Evolutionary conservation across 2,329 filamentous ascomycete genomes (phyloP).

Genomic region (Beauveria rudraprayagi): DNA sequence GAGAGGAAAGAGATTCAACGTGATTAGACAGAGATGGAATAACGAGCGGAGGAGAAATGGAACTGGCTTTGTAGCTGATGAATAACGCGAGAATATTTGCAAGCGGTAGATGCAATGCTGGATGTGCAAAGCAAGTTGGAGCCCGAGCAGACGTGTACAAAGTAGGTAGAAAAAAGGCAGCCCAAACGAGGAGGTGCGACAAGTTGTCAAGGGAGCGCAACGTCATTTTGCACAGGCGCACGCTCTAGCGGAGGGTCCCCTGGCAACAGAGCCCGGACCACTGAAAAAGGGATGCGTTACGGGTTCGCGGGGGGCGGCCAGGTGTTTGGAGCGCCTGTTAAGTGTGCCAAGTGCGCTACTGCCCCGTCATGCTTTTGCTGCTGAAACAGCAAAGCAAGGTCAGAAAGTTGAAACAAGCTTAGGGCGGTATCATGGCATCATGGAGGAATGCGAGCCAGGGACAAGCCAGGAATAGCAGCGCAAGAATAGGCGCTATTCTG

Average conservation of each 20-base stretch:
- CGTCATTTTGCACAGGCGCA: not conserved
- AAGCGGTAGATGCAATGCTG: not conserved
- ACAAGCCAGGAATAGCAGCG: not conserved
- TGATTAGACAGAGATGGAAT: not conserved
- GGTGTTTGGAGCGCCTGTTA: too few species aligned
- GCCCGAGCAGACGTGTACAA: not conserved
- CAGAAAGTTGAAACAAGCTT: not conserved
- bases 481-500: not conserved
- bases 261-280: not conserved
- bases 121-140: not conserved
- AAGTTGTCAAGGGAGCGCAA: not conserved
- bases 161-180: not conserved
- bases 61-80: not conserved
- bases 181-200: slow-evolving; percentile 1
- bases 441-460: not conserved
- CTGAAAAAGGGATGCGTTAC: not conserved
- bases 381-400: not conserved
- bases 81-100: not conserved
- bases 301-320: too few species aligned
- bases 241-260: not conserved
- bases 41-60: not conserved
- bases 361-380: not conserved
- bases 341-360: too few species aligned
- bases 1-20: not conserved
- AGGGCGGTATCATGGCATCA: not conserved